Conservation (phyloP, 2,329 filamentous ascomycete genomes). For the Fusarium metavorans region DNA sequence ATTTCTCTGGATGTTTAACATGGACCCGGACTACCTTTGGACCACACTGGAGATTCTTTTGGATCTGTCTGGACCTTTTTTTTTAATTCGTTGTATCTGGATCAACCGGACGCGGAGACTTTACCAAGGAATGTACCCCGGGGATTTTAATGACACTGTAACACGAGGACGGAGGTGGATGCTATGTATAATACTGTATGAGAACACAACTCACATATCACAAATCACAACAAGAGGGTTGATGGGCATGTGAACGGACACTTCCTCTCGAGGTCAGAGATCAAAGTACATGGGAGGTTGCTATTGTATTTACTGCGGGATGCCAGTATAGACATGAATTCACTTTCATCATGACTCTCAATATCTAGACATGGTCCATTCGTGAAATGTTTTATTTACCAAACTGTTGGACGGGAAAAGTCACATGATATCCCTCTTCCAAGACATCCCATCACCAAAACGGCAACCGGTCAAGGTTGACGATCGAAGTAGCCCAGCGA, state of each 20-base stretch:
- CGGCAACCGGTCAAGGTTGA: background rate
- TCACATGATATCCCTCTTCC: background rate
- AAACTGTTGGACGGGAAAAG: background rate
- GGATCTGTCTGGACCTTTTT: conserved; percentile 2
- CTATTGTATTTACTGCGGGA: background rate
- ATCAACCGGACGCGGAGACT: background rate
- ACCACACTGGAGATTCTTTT: conserved; percentile 7
- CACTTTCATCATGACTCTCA: background rate
- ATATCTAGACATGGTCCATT: background rate
- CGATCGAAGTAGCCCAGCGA: background rate
- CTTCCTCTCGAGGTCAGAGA: background rate
- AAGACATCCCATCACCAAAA: background rate
- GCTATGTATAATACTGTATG: background rate
- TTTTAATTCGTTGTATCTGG: background rate
- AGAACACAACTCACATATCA: background rate
- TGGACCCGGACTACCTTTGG: conserved; percentile 8
- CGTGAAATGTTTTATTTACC: background rate
- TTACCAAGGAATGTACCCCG: background rate
- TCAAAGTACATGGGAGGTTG: background rate
- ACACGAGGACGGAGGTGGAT: background rate
- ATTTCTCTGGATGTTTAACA: conserved; percentile 2
- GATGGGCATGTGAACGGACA: background rate
- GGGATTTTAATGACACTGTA: background rate
- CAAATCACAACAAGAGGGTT: background rate
- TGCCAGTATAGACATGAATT: background rate